Percentiles rank a stretch among this genome's conserved stretches.
These are phyloP conservation scores for Aspergillus japonicus DNA, from an alignment of 2,329 filamentous ascomycete genomes.

Conservation along the genomic window DNA sequence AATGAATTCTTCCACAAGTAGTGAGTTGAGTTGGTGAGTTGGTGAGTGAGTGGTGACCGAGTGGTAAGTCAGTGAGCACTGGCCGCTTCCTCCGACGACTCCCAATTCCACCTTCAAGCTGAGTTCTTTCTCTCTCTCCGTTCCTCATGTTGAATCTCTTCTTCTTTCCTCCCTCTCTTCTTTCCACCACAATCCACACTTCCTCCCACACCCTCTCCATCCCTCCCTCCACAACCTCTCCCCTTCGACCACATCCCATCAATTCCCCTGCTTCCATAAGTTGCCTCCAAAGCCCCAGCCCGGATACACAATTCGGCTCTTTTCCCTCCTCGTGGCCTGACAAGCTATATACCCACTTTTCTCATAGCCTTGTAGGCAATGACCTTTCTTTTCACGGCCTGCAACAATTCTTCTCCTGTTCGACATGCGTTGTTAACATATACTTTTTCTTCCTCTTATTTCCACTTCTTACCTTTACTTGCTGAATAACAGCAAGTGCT, in stretches of 20 bases:
- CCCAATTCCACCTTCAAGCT: too few species aligned
- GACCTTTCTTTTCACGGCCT: not conserved
- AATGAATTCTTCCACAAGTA: not conserved
- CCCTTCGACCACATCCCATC: not conserved
- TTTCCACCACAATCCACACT: too few species aligned
- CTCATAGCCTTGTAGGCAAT: not conserved
- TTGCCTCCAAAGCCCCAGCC: not conserved
- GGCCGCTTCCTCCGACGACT: not conserved
- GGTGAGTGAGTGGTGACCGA: too few species aligned
- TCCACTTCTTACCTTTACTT: slow-evolving; percentile 1
- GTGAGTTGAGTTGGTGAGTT: not conserved
- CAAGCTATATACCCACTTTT: not conserved
- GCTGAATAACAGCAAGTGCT: not conserved
- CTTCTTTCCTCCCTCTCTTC: too few species aligned
- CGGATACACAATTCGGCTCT: not conserved
- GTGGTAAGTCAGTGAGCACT: not conserved
- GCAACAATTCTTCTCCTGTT: not conserved
- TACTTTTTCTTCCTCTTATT: slow-evolving; percentile 7
- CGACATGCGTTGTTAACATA: slow-evolving; percentile 18
- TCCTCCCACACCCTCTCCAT: not conserved
- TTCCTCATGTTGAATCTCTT: too few species aligned
- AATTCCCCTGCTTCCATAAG: not conserved
- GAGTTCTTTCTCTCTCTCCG: too few species aligned
- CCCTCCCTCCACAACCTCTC: not conserved
- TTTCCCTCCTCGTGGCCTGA: not conserved